Evolutionary conservation across 176 grass and related monocot species (phyloP), one percentile per base, ranked within the genome.

Genomic region (Avena eriantha): DNA sequence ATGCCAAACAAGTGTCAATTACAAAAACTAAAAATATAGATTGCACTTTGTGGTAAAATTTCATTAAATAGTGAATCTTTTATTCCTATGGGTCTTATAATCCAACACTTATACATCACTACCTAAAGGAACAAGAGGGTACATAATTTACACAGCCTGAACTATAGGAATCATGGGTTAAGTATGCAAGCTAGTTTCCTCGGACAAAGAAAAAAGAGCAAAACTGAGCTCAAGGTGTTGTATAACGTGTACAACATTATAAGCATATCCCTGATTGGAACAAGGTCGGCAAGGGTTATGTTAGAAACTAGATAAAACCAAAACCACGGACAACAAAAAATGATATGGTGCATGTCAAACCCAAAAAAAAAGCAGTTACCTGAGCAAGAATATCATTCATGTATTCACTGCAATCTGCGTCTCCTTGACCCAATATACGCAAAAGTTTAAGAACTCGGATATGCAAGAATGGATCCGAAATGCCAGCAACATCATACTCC

Each of bases 351-450:
- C 33, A 79, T 66, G 23, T 67, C 10, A 67, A 72, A 79, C 5
- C 3, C 66, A 55, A 83, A 68, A 1, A 34, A 60, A 83, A 89
- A 81, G 83, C 82, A 90, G 69, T 90, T 50, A 95, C 96, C 93
- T 98, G 96, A 69, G 96, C 96, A 78, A 98, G 93, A 91, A 98
- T 95, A 76, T 98, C 96, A 84, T 98, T 98, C 88, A 95, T 94
- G 87, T 88, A 87, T 91, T 98, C 96, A 91, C 93, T 95, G 74
- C 90, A 93, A 56, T 98, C 96, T 63, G 92, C 91, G 84, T 98
- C 96, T 86, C 92, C 93, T 59, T 95, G 93, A 74, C 96, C 96
- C 90, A 98, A 86, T 26, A 95, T 80, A 36, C 86, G 93, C 90
- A 95, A 81, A 46, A 98, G 88, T 89, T 92, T 98, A 91, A 98